Evolutionary conservation across 495 filamentous ascomycete species (phyloP).

Genomic region (Sphaerosporella brunnea): DNA sequence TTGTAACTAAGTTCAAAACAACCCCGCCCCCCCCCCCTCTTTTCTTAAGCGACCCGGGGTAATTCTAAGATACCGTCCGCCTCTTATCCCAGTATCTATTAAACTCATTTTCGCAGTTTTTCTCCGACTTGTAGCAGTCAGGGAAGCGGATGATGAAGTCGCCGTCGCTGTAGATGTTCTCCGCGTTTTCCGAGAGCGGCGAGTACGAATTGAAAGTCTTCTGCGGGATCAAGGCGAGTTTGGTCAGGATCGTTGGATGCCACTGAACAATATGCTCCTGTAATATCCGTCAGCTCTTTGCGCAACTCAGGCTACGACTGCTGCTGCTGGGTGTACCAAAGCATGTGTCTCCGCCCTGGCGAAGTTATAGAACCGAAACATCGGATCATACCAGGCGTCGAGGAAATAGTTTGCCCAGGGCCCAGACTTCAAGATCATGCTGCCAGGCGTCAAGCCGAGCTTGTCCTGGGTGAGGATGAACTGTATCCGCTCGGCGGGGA

Average conservation of each 20-base stretch:
- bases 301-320: too few species aligned
- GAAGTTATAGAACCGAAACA: conserved; percentile 87
- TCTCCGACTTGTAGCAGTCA: conserved; percentile 42
- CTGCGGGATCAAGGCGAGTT: conserved; percentile 72
- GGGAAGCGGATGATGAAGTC: conserved; percentile 66
- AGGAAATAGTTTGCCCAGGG: conserved; percentile 86
- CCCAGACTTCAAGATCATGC: conserved; percentile 64
- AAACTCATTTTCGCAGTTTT: conserved; percentile 56
- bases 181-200: conserved; percentile 22
- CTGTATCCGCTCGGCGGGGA: conserved; percentile 58
- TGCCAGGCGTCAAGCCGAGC: conserved; percentile 56
- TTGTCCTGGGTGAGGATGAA: conserved; percentile 71
- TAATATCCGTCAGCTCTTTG: too few species aligned
- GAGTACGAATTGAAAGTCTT: conserved; percentile 58
- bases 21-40: too few species aligned
- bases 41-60: too few species aligned
- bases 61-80: conserved; percentile 11
- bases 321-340: conserved; percentile 48
- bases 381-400: conserved; percentile 89
- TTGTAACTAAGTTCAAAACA: too few species aligned
- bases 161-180: conserved; percentile 54
- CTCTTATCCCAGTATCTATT: conserved; percentile 36
- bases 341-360: conserved; percentile 87
- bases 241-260: conserved; percentile 93
- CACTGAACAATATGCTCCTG: conserved; percentile 88